Evolutionary conservation across 108 stramenopile species (phyloP).

Genomic region (Tribonema minus): DNA sequence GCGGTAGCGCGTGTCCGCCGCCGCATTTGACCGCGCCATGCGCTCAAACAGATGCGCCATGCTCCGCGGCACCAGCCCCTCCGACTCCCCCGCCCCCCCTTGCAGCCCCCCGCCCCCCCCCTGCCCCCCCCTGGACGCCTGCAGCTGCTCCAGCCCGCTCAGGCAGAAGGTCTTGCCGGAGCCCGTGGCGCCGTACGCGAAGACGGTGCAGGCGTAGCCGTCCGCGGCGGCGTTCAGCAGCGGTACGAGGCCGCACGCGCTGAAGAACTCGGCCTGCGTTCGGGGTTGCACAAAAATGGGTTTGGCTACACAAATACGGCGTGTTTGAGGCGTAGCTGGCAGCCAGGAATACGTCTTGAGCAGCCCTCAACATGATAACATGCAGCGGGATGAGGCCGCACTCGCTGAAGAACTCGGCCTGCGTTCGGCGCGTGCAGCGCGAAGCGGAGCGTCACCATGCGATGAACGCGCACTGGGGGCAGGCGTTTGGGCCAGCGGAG

Average conservation of each 20-base stretch:
- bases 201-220: constrained; percentile 48
- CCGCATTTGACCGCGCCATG: neutral
- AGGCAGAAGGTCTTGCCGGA: constrained; percentile 57
- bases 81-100: neutral
- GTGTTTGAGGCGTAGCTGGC: too few species aligned
- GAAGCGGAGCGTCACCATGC: too few species aligned
- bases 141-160: constrained; percentile 38
- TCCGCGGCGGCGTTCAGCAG: constrained; percentile 38
- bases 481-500: too few species aligned
- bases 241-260: constrained; percentile 23
- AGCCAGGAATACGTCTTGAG: too few species aligned
- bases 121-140: neutral
- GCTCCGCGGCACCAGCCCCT: constrained; percentile 43
- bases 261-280: constrained; percentile 49
- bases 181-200: constrained; percentile 57
- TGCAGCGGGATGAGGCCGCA: constrained; percentile 37
- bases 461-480: too few species aligned
- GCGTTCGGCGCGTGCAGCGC: too few species aligned
- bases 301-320: too few species aligned
- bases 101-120: neutral
- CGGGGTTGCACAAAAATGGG: too few species aligned
- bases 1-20: neutral
- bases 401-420: constrained; percentile 38
- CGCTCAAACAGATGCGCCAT: constrained; percentile 44
- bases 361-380: too few species aligned